phyloP scores from a whole-genome alignment of 805 yeast species.

The Scheffersomyces lignosus region DNA sequence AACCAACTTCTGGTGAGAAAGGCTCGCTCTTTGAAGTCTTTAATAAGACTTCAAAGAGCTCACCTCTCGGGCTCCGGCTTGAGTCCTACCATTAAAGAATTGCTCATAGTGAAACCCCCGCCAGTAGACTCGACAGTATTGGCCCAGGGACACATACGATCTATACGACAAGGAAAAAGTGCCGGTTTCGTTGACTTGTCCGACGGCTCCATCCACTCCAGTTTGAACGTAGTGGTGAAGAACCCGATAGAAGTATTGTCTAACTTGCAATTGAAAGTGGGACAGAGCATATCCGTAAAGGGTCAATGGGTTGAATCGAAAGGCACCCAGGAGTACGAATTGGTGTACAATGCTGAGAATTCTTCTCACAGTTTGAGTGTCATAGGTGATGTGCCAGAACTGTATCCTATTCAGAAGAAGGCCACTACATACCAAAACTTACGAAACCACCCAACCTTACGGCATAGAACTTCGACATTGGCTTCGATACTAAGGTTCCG shows the following conservation, averaged over 20 bases:
- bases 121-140: slow-evolving; percentile 33
- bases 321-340: slow-evolving; percentile 34
- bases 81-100: slow-evolving; percentile 10
- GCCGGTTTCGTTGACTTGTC: slow-evolving; percentile 75
- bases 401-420: slow-evolving; percentile 85
- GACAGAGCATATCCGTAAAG: slow-evolving; percentile 35
- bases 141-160: slow-evolving; percentile 65
- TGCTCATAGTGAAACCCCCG: slow-evolving; percentile 31
- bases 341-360: slow-evolving; percentile 24
- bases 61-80: too few relatives aligned
- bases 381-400: slow-evolving; percentile 60
- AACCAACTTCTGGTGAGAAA: too few relatives aligned
- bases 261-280: slow-evolving; percentile 46
- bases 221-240: slow-evolving; percentile 50
- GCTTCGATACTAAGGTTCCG: slow-evolving; percentile 71
- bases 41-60: too few relatives aligned
- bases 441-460: slow-evolving; percentile 69
- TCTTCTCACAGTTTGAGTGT: slow-evolving; percentile 39
- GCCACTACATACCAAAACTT: slow-evolving; percentile 63
- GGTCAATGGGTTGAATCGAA: slow-evolving; percentile 36
- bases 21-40: too few relatives aligned
- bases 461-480: slow-evolving; percentile 71
- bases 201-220: slow-evolving; percentile 68
- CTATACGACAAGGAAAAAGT: slow-evolving; percentile 71
- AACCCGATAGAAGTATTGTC: slow-evolving; percentile 21